Conservation (phyloP, 2,329 filamentous ascomycete species). For the Epichloe brachyelytri region DNA sequence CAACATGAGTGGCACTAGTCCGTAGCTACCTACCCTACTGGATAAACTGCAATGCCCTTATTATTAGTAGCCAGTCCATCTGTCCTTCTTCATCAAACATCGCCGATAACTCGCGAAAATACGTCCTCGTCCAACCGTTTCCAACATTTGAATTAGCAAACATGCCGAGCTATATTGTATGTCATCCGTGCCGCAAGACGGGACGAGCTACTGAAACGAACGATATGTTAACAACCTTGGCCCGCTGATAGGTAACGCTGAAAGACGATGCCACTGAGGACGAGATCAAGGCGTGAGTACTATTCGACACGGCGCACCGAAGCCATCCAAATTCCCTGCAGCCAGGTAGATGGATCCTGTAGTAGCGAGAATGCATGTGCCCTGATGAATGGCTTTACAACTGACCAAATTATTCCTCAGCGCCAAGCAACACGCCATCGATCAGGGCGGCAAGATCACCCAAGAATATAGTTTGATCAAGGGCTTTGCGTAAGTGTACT, state of each 20-base stretch:
- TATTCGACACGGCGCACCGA: not conserved
- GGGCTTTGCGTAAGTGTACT: slow-evolving; percentile 67
- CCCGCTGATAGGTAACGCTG: slow-evolving; percentile 54
- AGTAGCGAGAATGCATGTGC: not conserved
- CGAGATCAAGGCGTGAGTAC: slow-evolving; percentile 52
- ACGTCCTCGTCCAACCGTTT: not conserved
- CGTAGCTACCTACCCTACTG: too few relatives aligned
- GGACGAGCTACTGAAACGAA: not conserved
- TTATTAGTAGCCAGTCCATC: not conserved
- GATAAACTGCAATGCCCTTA: not conserved
- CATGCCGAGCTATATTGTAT: slow-evolving; percentile 46
- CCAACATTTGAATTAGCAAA: slow-evolving; percentile 13
- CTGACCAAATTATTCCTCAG: slow-evolving; percentile 25
- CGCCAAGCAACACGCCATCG: slow-evolving; percentile 60
- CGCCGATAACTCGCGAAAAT: slow-evolving; percentile 4
- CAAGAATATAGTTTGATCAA: slow-evolving; percentile 82
- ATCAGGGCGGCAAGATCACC: slow-evolving; percentile 71
- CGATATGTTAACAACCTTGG: not conserved
- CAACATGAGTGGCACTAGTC: too few relatives aligned
- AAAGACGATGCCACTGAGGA: slow-evolving; percentile 55
- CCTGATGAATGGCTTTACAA: not conserved
- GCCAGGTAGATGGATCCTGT: too few relatives aligned
- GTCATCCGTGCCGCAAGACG: not conserved
- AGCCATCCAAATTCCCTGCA: not conserved
- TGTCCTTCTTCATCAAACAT: slow-evolving; percentile 3